Percentiles rank a stretch among this genome's conserved stretches.
Conservation (phyloP, 306 rosid genomes). For the Carpinus fangiana region DNA sequence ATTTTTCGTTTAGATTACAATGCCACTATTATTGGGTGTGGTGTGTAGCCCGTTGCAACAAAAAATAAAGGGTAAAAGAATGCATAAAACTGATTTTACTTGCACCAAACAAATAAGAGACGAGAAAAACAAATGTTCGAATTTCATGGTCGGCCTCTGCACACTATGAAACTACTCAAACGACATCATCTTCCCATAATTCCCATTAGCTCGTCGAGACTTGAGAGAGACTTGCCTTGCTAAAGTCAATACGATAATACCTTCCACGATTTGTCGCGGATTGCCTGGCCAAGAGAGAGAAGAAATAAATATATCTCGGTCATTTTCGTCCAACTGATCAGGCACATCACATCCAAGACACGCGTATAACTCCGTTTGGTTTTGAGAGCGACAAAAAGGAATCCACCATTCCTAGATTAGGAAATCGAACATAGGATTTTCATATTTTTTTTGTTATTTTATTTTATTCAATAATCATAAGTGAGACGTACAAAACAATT, state of each 20-base stretch:
- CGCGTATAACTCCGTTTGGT: constrained; percentile 28
- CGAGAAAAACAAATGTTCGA: no score
- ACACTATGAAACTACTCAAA: no score
- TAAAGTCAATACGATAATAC: not conserved
- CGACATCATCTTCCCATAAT: no score
- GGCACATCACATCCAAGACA: not conserved
- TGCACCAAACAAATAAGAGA: no score
- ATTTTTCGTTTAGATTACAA: no score
- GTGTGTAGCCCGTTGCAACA: no score
- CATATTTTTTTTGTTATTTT: not conserved
- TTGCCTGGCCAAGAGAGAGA: not conserved
- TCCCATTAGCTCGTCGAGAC: not conserved
- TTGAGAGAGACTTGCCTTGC: no score
- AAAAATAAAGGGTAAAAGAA: no score
- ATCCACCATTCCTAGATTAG: constrained; percentile 1
- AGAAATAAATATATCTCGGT: not conserved
- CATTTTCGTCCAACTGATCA: not conserved
- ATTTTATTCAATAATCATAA: not conserved
- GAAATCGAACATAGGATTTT: not conserved
- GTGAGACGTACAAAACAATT: not conserved
- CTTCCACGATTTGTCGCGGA: not conserved
- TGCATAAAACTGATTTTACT: no score
- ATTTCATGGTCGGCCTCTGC: no score
- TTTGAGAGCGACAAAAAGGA: not conserved
- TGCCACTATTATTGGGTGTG: no score